Conservation (phyloP, 257 asterid genomes). For the Capsicum chinense region DNA sequence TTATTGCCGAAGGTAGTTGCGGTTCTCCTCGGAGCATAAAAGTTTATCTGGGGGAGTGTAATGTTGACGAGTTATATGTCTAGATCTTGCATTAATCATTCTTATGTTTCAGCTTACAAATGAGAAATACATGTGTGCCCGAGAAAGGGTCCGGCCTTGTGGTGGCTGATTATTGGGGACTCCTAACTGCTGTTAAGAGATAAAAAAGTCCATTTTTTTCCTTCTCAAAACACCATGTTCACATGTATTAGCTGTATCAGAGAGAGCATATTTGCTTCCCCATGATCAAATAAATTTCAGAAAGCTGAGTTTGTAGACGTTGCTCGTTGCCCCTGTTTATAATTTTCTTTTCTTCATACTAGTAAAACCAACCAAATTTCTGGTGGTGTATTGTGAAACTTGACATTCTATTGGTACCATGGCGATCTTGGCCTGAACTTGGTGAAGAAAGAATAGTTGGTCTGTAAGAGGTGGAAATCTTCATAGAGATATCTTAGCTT, state of each 20-base stretch:
- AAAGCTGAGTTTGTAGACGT: slow-evolving; percentile 6
- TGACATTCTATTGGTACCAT: slow-evolving; percentile 22
- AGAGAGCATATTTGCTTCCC: slow-evolving; percentile 2
- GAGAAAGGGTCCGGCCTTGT: not conserved
- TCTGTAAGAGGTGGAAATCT: slow-evolving; percentile 16
- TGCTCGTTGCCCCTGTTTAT: not conserved
- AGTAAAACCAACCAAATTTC: not conserved
- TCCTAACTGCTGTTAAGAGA: slow-evolving; percentile 23
- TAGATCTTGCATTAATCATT: slow-evolving; percentile 36
- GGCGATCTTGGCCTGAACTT: not conserved
- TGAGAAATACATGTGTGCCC: slow-evolving; percentile 21
- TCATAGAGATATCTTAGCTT: not conserved
- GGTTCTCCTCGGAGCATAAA: slow-evolving; percentile 93
- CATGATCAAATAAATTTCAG: slow-evolving; percentile 20
- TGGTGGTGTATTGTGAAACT: slow-evolving; percentile 1
- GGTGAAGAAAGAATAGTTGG: not conserved
- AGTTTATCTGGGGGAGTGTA: slow-evolving; percentile 95
- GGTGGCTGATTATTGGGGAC: slow-evolving; percentile 32
- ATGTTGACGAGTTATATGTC: slow-evolving; percentile 74
- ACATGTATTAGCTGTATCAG: slow-evolving; percentile 7
- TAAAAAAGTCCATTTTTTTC: slow-evolving; percentile 14
- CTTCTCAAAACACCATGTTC: not conserved
- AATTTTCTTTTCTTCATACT: not conserved
- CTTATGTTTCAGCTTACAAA: slow-evolving; percentile 7
- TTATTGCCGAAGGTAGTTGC: slow-evolving; percentile 93